Percentiles rank a stretch among this genome's conserved stretches.
Conservation (phyloP, 1,139 yeast species). For the Pichia sp. region DNA sequence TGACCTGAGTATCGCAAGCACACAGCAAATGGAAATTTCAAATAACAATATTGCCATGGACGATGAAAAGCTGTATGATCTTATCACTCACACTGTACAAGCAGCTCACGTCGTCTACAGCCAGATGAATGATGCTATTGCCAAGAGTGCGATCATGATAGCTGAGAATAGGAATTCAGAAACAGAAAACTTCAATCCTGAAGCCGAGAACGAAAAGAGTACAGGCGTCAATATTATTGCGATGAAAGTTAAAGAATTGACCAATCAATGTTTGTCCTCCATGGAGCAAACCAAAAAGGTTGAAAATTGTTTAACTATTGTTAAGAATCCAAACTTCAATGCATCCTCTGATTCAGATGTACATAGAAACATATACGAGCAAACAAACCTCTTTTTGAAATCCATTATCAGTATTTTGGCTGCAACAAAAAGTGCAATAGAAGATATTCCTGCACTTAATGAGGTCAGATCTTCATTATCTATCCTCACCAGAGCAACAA, state of each 20-base stretch:
- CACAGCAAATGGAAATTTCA: background rate
- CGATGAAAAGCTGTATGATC: conserved; percentile 71
- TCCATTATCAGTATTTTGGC: conserved; percentile 80
- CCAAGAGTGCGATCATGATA: conserved; percentile 62
- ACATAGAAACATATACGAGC: conserved; percentile 76
- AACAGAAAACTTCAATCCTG: conserved; percentile 1
- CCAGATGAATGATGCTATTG: conserved; percentile 72
- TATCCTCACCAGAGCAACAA: conserved; percentile 77
- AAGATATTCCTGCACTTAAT: conserved; percentile 75
- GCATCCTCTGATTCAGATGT: conserved; percentile 49
- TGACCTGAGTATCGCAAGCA: conserved; percentile 22
- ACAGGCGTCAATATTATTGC: conserved; percentile 37
- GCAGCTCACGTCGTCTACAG: conserved; percentile 78
- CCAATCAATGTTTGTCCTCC: conserved; percentile 72
- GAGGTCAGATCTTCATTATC: conserved; percentile 81
- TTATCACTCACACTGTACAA: conserved; percentile 68
- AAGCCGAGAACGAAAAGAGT: background rate
- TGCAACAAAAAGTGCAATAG: conserved; percentile 71
- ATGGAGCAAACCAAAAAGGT: conserved; percentile 75
- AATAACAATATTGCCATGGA: conserved; percentile 39
- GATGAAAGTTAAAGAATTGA: conserved; percentile 68
- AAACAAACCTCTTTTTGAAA: conserved; percentile 75
- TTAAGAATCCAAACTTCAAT: conserved; percentile 39
- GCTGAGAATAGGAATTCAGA: conserved; percentile 30
- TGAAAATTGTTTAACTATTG: conserved; percentile 49